A percentile compares a stretch with the other conserved stretches of the same genome.
Conservation (phyloP, 345 rosid species). For the Noccaea caerulescens region DNA sequence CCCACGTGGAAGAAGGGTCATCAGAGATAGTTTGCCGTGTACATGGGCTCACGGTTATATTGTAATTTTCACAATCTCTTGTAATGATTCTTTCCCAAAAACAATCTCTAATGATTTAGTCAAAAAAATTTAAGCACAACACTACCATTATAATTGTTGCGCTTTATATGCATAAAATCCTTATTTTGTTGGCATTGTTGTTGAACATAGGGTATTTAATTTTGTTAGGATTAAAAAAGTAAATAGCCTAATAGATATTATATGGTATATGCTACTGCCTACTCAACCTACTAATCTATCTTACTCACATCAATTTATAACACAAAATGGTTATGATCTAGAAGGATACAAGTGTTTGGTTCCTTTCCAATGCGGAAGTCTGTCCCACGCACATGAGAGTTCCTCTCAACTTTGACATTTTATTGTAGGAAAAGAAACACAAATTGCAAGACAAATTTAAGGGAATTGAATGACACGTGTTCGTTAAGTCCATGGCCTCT, state of each 20-base stretch:
- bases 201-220: not conserved
- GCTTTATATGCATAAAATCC: too few relatives aligned
- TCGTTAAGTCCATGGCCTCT: conserved; percentile 5
- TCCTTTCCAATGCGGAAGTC: conserved; percentile 29
- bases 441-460: conserved; percentile 26
- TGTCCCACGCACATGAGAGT: conserved; percentile 38
- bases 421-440: conserved; percentile 21
- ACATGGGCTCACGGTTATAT: not conserved
- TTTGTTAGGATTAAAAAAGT: not conserved
- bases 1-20: conserved; percentile 18
- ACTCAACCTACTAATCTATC: not conserved
- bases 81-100: too few relatives aligned
- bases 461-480: conserved; percentile 30
- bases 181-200: too few relatives aligned
- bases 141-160: too few relatives aligned
- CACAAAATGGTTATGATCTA: not conserved
- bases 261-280: not conserved
- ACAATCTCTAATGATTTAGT: too few relatives aligned
- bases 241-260: not conserved
- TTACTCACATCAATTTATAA: not conserved
- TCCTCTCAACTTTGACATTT: conserved; percentile 42
- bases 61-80: not conserved
- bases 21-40: not conserved
- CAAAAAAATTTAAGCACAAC: too few relatives aligned
- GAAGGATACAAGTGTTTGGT: conserved; percentile 33